Evolutionary conservation across 2,329 filamentous ascomycete species (phyloP), one percentile per base, ranked within the genome.

Genomic region (Phoma sp.): DNA sequence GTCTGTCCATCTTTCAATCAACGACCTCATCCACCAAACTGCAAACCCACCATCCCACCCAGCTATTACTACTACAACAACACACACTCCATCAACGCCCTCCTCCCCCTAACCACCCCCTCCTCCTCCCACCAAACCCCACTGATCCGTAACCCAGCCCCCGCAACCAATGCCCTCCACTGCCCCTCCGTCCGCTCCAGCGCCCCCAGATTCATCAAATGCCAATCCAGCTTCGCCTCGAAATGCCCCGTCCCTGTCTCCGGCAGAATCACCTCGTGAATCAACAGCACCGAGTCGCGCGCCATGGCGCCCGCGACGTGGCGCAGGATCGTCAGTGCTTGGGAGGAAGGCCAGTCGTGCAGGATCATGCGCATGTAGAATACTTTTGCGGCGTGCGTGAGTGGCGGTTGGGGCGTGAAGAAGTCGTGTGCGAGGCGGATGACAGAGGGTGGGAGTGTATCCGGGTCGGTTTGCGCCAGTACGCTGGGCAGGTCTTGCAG

Each of bases 211-310:
- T 71, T 59, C 74, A 80, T 75, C 77, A 81, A 78, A 31, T 73
- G 65, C 46, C 78, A 65, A 61, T 81, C 79, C 31, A 78, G 57
- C 12, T 63, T 61, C 1, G 71, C 74, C 27, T 62, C 46, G 13
- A 71, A 66, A 56, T 64, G 67, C 5, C 63, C 55, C 0, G 77
- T 69, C 1, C 68, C 69, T 1, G 55, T 69, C 8, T 76, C 71
- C 3, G 76, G 75, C 15, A 81, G 63, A 0, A 78, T 64, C 46
- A 74, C 74, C 38, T 81, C 79, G 31, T 77, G 75, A 33, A 82
- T 71, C 15, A 82, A 60, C 4, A 82, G 37, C 47, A 77, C 76
- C 7, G 75, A 78, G 74, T 43, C 74, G 68, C 41, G 53, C 27
- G 58, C 66, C 68, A 78, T 72, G 15, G 65, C 67, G 13, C 62